Evolutionary conservation across 805 yeast species (phyloP), one percentile per base, ranked within the genome.

Genomic region (Millerozyma miso): DNA sequence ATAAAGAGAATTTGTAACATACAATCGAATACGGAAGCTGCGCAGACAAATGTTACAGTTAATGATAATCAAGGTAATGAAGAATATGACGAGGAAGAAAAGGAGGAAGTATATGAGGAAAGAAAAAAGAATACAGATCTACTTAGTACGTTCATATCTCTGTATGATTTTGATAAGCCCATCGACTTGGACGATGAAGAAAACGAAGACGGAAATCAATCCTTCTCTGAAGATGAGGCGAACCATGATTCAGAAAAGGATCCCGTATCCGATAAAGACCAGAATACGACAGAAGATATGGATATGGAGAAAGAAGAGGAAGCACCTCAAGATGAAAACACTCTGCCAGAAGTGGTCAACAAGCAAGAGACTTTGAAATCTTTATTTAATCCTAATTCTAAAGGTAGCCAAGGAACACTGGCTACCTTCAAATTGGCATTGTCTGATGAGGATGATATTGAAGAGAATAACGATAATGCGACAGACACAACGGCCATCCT

Each of bases 311-410:
- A 35, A 6, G 46, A 40, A 13, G 64, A 44, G 8, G 35, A 49
- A 1, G 61, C 66, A 18, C 75, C 71, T 3, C 80, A 79, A 44
- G 77, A 77, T 49, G 62, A 79, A 34, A 86, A 87, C 7, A 67
- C 72, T 0, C 81, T 80, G 54, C 36, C 51, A 4, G 42, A 48
- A 0, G 56, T 57, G 2, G 67, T 73, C 41, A 73, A 71, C 42
- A 45, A 49, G 29, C 45, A 52, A 3, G 90, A 84, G 49, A 71
- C 75, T 0, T 71, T 85, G 39, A 76, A 91, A 57, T 63, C 77
- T 0, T 65, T 85, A 33, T 77, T 85, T 60, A 76, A 77, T 43
- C 74, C 79, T 0, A 40, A 37, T n/a, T 44, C 39, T 14, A 29
- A 34, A 19, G 4, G 40, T 45, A 8, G 19, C 40, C 38, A 29